phyloP scores from a whole-genome alignment of 139 green algal genomes.

The Volvox reticuliferus region DNA sequence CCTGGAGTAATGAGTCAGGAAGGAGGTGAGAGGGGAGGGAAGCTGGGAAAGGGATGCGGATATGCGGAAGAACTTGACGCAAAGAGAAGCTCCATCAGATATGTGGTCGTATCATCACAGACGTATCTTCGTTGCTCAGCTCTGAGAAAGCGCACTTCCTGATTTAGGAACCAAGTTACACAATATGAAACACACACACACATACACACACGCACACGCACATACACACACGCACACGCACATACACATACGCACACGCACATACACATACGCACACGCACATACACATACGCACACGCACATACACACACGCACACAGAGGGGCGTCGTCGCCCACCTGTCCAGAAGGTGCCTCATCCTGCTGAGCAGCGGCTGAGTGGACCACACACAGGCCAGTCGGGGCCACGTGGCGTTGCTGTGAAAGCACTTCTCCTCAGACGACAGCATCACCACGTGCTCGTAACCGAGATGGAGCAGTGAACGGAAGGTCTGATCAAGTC shows the following conservation, averaged over 20 bases:
- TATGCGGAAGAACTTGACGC: neutral
- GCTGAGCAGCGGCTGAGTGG: neutral
- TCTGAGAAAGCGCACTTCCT: too few species aligned
- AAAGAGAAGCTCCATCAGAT: too few species aligned
- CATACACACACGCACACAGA: too few species aligned
- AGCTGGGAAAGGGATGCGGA: neutral
- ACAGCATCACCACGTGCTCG: conserved; percentile 40
- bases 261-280: too few species aligned
- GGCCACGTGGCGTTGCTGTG: conserved; percentile 11
- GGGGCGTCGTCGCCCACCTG: neutral
- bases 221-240: too few species aligned
- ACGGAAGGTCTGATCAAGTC: conserved; percentile 31
- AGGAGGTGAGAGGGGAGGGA: neutral
- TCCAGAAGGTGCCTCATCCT: conserved; percentile 42
- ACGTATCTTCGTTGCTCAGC: too few species aligned
- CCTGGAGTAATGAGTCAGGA: neutral
- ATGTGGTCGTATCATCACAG: too few species aligned
- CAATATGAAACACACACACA: too few species aligned
- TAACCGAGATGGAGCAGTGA: conserved; percentile 29
- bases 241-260: too few species aligned
- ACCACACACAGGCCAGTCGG: conserved; percentile 42
- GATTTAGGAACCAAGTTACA: too few species aligned
- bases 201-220: too few species aligned
- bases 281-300: too few species aligned
- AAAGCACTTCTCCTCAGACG: neutral